phyloP scores from a whole-genome alignment of 2,329 filamentous ascomycete species.

The Phyllosticta citriasiana region DNA sequence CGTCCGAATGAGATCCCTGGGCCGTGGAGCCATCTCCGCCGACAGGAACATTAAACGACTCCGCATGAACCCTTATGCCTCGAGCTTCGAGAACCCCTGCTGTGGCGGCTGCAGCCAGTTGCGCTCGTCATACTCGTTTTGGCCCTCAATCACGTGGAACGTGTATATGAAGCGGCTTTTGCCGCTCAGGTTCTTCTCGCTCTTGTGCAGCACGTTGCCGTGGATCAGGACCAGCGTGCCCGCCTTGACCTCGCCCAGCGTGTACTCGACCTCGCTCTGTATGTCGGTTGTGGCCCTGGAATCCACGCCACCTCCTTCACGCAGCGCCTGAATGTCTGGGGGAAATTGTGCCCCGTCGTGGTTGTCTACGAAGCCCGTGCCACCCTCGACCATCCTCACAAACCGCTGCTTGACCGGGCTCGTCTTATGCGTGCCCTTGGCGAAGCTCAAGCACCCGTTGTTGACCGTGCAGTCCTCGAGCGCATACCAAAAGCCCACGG shows the following conservation, averaged over 20 bases:
- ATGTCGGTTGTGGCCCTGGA: slow-evolving; percentile 22
- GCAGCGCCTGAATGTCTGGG: slow-evolving; percentile 26
- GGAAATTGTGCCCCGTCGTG: slow-evolving; percentile 53
- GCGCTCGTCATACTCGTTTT: slow-evolving; percentile 65
- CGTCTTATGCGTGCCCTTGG: slow-evolving; percentile 69
- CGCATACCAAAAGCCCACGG: slow-evolving; percentile 96
- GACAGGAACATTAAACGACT: background rate
- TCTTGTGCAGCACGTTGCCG: slow-evolving; percentile 92
- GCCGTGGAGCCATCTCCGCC: background rate
- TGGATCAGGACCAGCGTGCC: slow-evolving; percentile 89
- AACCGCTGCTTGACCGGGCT: slow-evolving; percentile 64
- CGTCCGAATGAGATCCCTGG: background rate
- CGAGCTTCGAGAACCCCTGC: slow-evolving; percentile 66
- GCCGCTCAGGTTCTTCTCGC: slow-evolving; percentile 77
- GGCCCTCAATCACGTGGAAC: slow-evolving; percentile 89
- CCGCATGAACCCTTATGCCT: background rate
- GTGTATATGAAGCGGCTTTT: slow-evolving; percentile 94
- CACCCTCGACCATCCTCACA: slow-evolving; percentile 47
- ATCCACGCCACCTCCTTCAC: slow-evolving; percentile 17
- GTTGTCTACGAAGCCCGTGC: slow-evolving; percentile 50
- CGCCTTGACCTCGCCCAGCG: slow-evolving; percentile 78
- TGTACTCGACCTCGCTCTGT: slow-evolving; percentile 48
- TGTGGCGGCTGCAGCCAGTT: slow-evolving; percentile 90
- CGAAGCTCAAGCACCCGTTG: slow-evolving; percentile 85
- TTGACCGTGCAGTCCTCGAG: slow-evolving; percentile 78